Conservation (phyloP, 495 filamentous ascomycete genomes). For the Aspergillus diversus region DNA sequence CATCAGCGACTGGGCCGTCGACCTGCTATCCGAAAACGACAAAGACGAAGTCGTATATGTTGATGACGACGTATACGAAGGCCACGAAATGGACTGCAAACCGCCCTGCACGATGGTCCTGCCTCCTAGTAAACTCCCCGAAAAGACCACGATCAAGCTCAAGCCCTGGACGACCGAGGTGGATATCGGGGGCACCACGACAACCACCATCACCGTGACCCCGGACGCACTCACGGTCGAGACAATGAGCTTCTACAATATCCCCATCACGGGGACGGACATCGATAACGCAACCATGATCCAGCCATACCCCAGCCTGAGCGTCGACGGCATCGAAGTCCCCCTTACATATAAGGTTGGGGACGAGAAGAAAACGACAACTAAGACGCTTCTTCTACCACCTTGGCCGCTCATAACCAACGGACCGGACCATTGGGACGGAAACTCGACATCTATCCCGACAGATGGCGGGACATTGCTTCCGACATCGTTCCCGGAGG, state of each 20-base stretch:
- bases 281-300: background rate
- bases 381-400: background rate
- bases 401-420: background rate
- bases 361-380: background rate
- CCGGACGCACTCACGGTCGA: background rate
- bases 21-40: too few relatives aligned
- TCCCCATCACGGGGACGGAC: background rate
- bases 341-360: background rate
- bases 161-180: background rate
- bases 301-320: background rate
- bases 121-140: background rate
- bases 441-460: background rate
- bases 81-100: background rate
- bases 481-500: background rate
- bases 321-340: background rate
- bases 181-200: background rate
- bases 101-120: background rate
- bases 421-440: background rate
- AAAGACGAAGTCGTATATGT: background rate
- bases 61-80: background rate
- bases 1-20: too few relatives aligned
- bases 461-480: background rate
- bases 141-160: background rate
- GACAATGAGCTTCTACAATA: conserved; percentile 1
- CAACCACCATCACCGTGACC: background rate